phyloP scores from a whole-genome alignment of 2,329 filamentous ascomycete genomes.

The Ilyonectria sp. region DNA sequence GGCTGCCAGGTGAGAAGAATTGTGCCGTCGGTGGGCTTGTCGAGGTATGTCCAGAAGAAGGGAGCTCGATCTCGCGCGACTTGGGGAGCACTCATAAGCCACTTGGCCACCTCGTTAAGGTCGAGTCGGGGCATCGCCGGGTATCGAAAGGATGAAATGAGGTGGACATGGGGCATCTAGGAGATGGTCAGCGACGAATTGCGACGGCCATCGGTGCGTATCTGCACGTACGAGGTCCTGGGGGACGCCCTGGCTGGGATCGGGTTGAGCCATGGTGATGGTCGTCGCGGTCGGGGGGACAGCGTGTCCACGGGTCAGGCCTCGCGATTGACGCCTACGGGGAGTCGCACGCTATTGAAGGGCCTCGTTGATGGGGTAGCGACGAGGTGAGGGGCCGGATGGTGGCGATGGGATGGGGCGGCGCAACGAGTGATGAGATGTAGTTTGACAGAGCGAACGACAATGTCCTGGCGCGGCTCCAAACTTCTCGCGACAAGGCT shows the following conservation, averaged over 20 bases:
- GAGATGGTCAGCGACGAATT: slow-evolving; percentile 36
- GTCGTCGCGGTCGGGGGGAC: slow-evolving; percentile 41
- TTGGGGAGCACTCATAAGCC: slow-evolving; percentile 86
- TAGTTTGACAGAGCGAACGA: slow-evolving; percentile 41
- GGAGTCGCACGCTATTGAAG: slow-evolving; percentile 17
- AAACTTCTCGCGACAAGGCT: slow-evolving; percentile 59
- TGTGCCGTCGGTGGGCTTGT: slow-evolving; percentile 84
- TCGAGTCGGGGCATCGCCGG: slow-evolving; percentile 80
- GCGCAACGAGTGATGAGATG: slow-evolving; percentile 43
- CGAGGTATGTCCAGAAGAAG: slow-evolving; percentile 94
- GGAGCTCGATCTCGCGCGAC: slow-evolving; percentile 88
- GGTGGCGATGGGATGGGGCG: slow-evolving; percentile 39
- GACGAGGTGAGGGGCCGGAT: slow-evolving; percentile 22
- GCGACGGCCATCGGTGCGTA: slow-evolving; percentile 13
- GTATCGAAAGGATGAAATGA: slow-evolving; percentile 88
- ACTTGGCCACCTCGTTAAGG: slow-evolving; percentile 84
- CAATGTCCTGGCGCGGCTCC: slow-evolving; percentile 48
- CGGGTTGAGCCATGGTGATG: slow-evolving; percentile 57
- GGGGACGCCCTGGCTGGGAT: slow-evolving; percentile 60
- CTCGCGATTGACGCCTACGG: slow-evolving; percentile 37
- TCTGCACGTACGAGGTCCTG: slow-evolving; percentile 57
- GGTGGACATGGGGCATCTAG: slow-evolving; percentile 90
- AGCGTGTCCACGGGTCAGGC: slow-evolving; percentile 33
- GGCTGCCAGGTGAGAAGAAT: slow-evolving; percentile 93
- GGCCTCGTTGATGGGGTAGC: slow-evolving; percentile 8